phyloP scores from a whole-genome alignment of 2,329 filamentous ascomycete species.

The Trichoderma lentiforme region DNA sequence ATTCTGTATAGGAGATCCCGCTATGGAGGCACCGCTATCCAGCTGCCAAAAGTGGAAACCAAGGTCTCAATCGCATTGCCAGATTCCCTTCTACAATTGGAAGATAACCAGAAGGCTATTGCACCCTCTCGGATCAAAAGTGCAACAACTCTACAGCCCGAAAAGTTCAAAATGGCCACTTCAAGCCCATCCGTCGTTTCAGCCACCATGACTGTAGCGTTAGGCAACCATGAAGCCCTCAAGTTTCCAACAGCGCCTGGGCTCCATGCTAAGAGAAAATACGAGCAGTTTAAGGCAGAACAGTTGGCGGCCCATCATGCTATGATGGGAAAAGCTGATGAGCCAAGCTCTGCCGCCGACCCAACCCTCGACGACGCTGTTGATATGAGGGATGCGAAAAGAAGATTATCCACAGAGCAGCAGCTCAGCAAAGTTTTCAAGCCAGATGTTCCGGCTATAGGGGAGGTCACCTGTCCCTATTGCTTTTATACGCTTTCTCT shows the following conservation, averaged over 20 bases:
- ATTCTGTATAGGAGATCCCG: not conserved
- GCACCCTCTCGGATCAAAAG: not conserved
- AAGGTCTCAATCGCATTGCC: not conserved
- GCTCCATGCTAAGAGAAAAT: not conserved
- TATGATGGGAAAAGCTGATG: not conserved
- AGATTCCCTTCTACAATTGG: not conserved
- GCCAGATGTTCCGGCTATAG: not conserved
- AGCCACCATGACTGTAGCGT: not conserved
- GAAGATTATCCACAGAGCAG: not conserved
- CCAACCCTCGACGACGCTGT: not conserved
- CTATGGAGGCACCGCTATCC: not conserved
- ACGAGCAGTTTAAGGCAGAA: not conserved
- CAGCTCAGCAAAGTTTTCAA: not conserved
- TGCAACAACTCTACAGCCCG: not conserved
- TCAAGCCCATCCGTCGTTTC: not conserved
- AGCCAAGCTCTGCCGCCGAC: not conserved
- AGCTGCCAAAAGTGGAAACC: not conserved
- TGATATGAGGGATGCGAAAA: not conserved
- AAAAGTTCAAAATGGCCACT: not conserved
- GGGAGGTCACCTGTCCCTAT: not conserved
- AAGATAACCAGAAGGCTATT: not conserved
- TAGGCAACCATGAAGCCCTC: not conserved
- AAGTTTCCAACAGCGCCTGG: not conserved
- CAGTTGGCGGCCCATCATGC: not conserved
- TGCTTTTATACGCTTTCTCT: not conserved